Conservation (phyloP, 2,329 filamentous ascomycete species). For the Cladorrhinum sp. region DNA sequence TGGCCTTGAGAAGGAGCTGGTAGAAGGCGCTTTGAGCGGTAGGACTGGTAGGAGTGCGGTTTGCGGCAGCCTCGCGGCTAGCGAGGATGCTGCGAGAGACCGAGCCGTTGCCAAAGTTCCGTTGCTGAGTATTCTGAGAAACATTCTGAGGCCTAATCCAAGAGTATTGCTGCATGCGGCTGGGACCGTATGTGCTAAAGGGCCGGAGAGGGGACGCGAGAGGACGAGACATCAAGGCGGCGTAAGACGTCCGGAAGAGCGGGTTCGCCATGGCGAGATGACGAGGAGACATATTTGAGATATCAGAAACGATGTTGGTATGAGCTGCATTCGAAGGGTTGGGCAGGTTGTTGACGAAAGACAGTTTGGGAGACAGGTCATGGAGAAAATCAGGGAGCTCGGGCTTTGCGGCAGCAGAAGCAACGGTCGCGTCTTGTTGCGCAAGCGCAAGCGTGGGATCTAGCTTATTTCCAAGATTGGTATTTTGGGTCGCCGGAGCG, state of each 20-base stretch:
- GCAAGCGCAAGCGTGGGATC: slow-evolving; percentile 2
- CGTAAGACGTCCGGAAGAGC: slow-evolving; percentile 27
- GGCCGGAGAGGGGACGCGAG: slow-evolving; percentile 25
- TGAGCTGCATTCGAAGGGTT: slow-evolving; percentile 21
- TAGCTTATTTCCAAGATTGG: slow-evolving; percentile 7
- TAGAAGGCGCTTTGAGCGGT: slow-evolving; percentile 93
- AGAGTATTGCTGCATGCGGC: slow-evolving; percentile 19
- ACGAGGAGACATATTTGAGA: slow-evolving; percentile 23
- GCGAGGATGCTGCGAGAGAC: slow-evolving; percentile 68
- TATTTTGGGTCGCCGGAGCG: slow-evolving; percentile 1
- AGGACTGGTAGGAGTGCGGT: slow-evolving; percentile 84
- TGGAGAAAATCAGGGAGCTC: slow-evolving; percentile 37
- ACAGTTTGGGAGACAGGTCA: slow-evolving; percentile 14
- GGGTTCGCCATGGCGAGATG: slow-evolving; percentile 28
- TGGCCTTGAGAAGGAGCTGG: slow-evolving; percentile 81
- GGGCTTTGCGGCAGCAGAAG: slow-evolving; percentile 12
- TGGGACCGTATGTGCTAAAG: slow-evolving; percentile 27
- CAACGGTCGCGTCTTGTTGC: background rate
- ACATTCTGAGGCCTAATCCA: slow-evolving; percentile 17
- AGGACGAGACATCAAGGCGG: slow-evolving; percentile 24
- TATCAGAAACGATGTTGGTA: slow-evolving; percentile 24
- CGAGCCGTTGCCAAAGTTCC: slow-evolving; percentile 36
- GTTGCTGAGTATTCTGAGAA: slow-evolving; percentile 17
- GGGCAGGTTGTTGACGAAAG: background rate
- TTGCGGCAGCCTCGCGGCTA: slow-evolving; percentile 85